phyloP scores from a whole-genome alignment of 2,329 filamentous ascomycete species.

The Penicillium sp. region DNA sequence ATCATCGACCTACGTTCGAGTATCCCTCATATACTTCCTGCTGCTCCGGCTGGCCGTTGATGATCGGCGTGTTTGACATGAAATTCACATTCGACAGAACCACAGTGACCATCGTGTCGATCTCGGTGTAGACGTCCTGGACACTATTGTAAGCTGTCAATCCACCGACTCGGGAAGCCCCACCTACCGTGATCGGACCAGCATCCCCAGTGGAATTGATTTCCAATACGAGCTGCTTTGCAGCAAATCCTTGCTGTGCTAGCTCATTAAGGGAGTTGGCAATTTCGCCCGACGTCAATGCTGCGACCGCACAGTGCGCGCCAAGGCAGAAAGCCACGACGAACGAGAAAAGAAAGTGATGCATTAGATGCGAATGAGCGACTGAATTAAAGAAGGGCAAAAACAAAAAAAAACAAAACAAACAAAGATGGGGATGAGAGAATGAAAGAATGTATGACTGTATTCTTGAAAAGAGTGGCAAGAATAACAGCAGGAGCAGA shows the following conservation, averaged over 20 bases:
- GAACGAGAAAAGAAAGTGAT: background rate
- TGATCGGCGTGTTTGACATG: slow-evolving; percentile 5
- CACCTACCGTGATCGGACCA: slow-evolving; percentile 5
- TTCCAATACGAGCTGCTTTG: slow-evolving; percentile 9
- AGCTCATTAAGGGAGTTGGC: slow-evolving; percentile 14
- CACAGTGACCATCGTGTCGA: slow-evolving; percentile 12
- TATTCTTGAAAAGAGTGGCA: slow-evolving; percentile 4
- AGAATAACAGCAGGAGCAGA: background rate
- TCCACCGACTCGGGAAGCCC: background rate
- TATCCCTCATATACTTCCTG: slow-evolving; percentile 16
- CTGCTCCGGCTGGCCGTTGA: slow-evolving; percentile 2
- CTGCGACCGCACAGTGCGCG: slow-evolving; percentile 1
- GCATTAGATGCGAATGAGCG: background rate
- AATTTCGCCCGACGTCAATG: slow-evolving; percentile 6
- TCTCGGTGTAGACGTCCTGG: slow-evolving; percentile 5
- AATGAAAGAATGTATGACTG: background rate
- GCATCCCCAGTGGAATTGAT: slow-evolving; percentile 10
- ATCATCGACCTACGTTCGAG: slow-evolving; percentile 12
- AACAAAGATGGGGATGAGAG: background rate
- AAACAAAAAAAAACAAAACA: background rate
- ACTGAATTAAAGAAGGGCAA: background rate
- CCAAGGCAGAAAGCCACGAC: slow-evolving; percentile 1
- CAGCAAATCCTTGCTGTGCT: slow-evolving; percentile 12
- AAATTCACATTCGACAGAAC: slow-evolving; percentile 9
- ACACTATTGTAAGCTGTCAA: background rate